phyloP scores from a whole-genome alignment of 768 basidiomycete genomes.

The Pleurotus citrinopileatus region DNA sequence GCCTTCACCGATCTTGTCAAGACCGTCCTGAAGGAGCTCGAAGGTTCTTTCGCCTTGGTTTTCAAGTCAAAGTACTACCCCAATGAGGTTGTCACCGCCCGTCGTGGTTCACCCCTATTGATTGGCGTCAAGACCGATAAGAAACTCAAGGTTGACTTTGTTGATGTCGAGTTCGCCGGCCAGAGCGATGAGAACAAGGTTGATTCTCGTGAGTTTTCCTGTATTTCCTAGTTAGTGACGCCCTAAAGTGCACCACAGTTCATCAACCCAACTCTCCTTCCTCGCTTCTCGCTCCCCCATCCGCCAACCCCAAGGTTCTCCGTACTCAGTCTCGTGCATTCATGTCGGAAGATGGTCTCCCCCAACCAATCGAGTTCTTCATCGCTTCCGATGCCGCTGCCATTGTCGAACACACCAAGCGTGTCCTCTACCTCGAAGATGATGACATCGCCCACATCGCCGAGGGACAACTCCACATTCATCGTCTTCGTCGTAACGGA shows the following conservation, averaged over 20 bases:
- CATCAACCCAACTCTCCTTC: constrained; percentile 48
- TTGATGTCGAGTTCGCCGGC: constrained; percentile 93
- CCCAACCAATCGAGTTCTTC: constrained; percentile 99
- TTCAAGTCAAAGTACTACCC: constrained; percentile 98
- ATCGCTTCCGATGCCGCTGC: constrained; percentile 97
- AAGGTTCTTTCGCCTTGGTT: constrained; percentile 98
- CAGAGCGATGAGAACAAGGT: constrained; percentile 42
- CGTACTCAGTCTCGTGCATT: constrained; percentile 97
- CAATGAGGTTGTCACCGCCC: constrained; percentile 92
- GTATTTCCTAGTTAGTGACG: not conserved
- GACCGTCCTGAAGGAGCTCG: constrained; percentile 93
- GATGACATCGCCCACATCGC: constrained; percentile 98
- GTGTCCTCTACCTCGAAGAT: constrained; percentile 97
- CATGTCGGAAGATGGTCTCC: constrained; percentile 97
- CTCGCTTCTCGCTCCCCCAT: constrained; percentile 63
- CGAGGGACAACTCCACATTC: constrained; percentile 97
- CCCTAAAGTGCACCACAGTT: constrained; percentile 24
- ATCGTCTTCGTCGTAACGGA: constrained; percentile 91
- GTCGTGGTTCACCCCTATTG: constrained; percentile 93
- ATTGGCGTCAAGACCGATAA: constrained; percentile 99
- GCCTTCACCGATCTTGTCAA: constrained; percentile 93
- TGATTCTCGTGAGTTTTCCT: constrained; percentile 35
- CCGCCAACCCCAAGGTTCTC: constrained; percentile 71
- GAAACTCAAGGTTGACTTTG: constrained; percentile 99
- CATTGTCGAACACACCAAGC: constrained; percentile 97